Evolutionary conservation across 1,284 basidiomycete species (phyloP).

Genomic region (Rhodotorula sp.): DNA sequence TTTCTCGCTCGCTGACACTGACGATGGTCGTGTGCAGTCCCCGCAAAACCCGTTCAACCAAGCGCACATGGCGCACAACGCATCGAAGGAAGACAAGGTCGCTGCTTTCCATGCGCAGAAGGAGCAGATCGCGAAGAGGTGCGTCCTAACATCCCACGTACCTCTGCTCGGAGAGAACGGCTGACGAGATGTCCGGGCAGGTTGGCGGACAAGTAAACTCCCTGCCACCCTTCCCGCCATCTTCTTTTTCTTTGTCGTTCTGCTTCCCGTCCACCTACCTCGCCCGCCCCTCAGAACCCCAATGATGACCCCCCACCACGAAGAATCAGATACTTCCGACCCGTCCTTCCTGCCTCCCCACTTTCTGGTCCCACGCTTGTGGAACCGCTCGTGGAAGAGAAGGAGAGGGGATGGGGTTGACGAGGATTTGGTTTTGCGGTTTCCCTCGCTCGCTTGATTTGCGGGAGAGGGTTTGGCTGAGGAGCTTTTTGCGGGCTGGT

Average conservation of each 20-base stretch:
- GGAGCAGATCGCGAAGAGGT: slow-evolving; percentile 45
- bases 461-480: not conserved
- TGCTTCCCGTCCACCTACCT: not conserved
- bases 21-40: slow-evolving; percentile 66
- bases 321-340: slow-evolving; percentile 15
- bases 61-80: slow-evolving; percentile 57
- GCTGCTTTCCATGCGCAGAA: slow-evolving; percentile 60
- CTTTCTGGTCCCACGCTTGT: not conserved
- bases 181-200: not conserved
- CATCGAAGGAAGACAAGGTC: slow-evolving; percentile 75
- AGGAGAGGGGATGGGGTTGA: not conserved
- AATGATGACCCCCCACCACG: slow-evolving; percentile 2
- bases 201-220: not conserved
- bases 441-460: not conserved
- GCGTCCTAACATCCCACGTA: no score
- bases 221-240: no score
- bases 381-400: not conserved
- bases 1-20: not conserved
- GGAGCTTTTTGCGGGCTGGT: not conserved
- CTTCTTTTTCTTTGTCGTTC: not conserved
- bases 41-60: slow-evolving; percentile 48
- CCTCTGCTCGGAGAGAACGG: not conserved
- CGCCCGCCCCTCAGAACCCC: not conserved
- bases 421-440: not conserved
- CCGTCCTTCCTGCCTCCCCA: not conserved